Base-by-base conservation (phyloP, 2,329 filamentous ascomycete species). In the Hypoxylon sp. region DNA sequence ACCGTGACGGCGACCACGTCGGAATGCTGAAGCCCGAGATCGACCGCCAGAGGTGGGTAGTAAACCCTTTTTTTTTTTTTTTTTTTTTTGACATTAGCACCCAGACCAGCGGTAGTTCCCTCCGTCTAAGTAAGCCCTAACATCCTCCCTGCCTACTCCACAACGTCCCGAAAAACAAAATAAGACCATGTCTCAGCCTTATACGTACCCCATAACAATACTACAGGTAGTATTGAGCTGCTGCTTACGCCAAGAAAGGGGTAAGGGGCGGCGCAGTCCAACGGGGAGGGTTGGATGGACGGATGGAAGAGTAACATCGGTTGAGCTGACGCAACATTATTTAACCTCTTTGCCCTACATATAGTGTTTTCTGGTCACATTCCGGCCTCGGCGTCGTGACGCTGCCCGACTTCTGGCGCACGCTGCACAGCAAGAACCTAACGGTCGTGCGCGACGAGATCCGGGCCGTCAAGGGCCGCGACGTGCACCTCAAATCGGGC, bases 351-450 rank as follows among this genome's bases (percentile, higher is more conserved):
- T 45, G 7, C 29, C 21, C 17, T 13, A 33, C 2, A 41, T 21
- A 4, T 43, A 69, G 67, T n/a, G 50, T 66, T 4, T 69, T 68
- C 48, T 69, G 67, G 66, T 63, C 65, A 33, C 50, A 64, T 31
- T 61, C 59, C 0, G 68, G 67, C 31, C 53, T 70, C 4, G 68
- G 68, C 13, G 31, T 61, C 2, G 66, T 63, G 38, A 65, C 55
- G 0, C 48, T 68, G 8, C 53, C 63, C 17, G 60, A 68, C 45
- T 70, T 69, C 51, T 70, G 68, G 68, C 20, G 48, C 15, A 64
- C 60, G 4, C 35, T 70, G 15, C 68, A 69, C 40, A 62, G 49
- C 23, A 54, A 52, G 9, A 62, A 67, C 37, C 48, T 64, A 10
- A 61, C 52, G 11, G 26, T 69, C 20, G 51, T 55, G 6, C 58